Evolutionary conservation across 768 basidiomycete genomes (phyloP), one percentile per base, ranked within the genome.

Genomic region (Stropharia rugosoannulata): DNA sequence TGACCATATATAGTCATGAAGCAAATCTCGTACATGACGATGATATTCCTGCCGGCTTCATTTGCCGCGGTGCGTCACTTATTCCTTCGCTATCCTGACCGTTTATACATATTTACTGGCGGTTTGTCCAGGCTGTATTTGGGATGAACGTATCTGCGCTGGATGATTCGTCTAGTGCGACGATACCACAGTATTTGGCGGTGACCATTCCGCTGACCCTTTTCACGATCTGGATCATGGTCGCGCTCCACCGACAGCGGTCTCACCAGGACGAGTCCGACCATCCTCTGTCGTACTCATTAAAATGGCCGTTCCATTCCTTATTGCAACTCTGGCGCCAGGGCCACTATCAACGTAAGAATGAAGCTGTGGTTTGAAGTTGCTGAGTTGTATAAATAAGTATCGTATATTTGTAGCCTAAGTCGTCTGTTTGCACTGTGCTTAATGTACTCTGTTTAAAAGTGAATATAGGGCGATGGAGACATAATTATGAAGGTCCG

Each of bases 1-100:
- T n/a, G 29, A n/a, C n/a, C 8, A 38, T n/a, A 39, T 10, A 11
- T 35, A 65, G 75, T 69, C 3, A 75, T 75, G 73, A 73, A 73
- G 47, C 68, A 80, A 45, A 76, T 82, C 39, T 74, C 78, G 0
- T 81, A 80, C 51, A 63, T 83, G 5, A 78, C 80, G 0, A 82
- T 81, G 78, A 61, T 82, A 7, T 83, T 81, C 61, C 64, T 82
- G 1, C 80, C 81, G 0, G 79, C 79, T 3, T 75, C 76, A 11
- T 78, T 82, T 39, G 63, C 65, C 13, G 69, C 70, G 25, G 71
- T 71, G 57, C 55, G 67, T 64, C 16, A 8, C 36, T 36, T 42
- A 35, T 46, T 40, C 47, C 18, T 6, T 39, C 25, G 8, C 43
- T 41, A n/a, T 42, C 18, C 19, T 16, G 19, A 11, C 35, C 16